phyloP scores from a whole-genome alignment of 495 filamentous ascomycete genomes.

The Penicillium maclennaniae region DNA sequence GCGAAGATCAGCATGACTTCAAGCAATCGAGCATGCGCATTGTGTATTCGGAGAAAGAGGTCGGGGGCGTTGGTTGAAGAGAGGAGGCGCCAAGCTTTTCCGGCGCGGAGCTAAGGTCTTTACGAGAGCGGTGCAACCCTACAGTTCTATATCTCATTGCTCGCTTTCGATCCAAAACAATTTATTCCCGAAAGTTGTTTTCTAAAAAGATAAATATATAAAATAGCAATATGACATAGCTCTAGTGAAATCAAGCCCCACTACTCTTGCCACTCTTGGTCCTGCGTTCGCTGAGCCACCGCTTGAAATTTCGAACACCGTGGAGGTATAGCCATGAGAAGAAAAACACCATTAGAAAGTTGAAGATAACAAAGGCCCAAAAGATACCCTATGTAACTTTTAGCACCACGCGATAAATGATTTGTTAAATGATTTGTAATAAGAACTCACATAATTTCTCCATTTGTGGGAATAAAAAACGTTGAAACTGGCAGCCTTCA shows the following conservation, averaged over 20 bases:
- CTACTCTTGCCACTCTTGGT: constrained; percentile 24
- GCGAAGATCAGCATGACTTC: background rate
- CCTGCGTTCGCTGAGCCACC: constrained; percentile 40
- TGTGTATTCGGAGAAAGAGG: background rate
- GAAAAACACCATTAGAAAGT: constrained; percentile 48
- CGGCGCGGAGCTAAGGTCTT: constrained; percentile 4
- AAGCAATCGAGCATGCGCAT: background rate
- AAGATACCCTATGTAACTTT: constrained; percentile 43
- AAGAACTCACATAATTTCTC: constrained; percentile 55
- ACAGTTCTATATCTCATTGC: background rate
- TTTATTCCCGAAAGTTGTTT: background rate
- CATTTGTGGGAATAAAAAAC: constrained; percentile 54
- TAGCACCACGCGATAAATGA: background rate
- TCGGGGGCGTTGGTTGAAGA: background rate
- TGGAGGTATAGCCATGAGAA: constrained; percentile 54
- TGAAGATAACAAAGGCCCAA: constrained; percentile 53
- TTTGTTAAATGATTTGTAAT: background rate
- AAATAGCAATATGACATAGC: too few species aligned
- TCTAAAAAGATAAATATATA: background rate
- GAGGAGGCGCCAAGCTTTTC: constrained; percentile 14
- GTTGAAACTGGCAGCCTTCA: constrained; percentile 43
- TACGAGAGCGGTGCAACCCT: background rate
- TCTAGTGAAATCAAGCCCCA: background rate
- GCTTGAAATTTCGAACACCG: constrained; percentile 40
- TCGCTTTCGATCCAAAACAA: background rate